Conservation (phyloP, 202 grass and related monocot species). For the Panicum hallii region DNA sequence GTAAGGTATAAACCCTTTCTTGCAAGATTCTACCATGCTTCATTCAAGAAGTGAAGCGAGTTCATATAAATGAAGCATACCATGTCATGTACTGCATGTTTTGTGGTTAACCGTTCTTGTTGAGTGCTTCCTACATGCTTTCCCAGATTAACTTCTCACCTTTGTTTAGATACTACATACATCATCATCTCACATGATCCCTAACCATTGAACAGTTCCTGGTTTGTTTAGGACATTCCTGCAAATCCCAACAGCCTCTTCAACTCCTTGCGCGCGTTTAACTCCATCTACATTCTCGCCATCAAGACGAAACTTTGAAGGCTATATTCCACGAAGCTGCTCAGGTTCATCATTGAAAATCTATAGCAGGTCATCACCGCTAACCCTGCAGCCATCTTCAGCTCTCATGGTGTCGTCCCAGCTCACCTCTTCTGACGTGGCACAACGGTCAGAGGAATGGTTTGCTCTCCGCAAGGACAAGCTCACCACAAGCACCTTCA, state of each 20-base stretch:
- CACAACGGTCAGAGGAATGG: slow-evolving; percentile 96
- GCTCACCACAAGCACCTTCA: slow-evolving; percentile 98
- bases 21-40: slow-evolving; percentile 48
- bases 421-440: slow-evolving; percentile 64
- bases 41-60: slow-evolving; percentile 40
- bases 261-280: slow-evolving; percentile 28
- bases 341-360: slow-evolving; percentile 60
- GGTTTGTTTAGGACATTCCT: slow-evolving; percentile 59
- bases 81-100: slow-evolving; percentile 36
- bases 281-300: slow-evolving; percentile 45
- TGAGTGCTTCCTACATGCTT: slow-evolving; percentile 40
- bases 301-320: slow-evolving; percentile 69
- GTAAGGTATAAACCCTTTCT: slow-evolving; percentile 51
- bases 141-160: slow-evolving; percentile 16
- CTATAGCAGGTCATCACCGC: slow-evolving; percentile 49
- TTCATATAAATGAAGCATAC: slow-evolving; percentile 56
- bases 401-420: slow-evolving; percentile 60
- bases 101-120: slow-evolving; percentile 47
- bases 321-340: slow-evolving; percentile 79
- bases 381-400: slow-evolving; percentile 52
- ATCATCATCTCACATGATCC: slow-evolving; percentile 36
- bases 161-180: slow-evolving; percentile 27
- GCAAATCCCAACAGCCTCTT: slow-evolving; percentile 36
- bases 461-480: slow-evolving; percentile 96
- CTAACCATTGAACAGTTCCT: slow-evolving; percentile 64